Conservation (phyloP, 345 rosid species). For the Pelargonium nanum region DNA sequence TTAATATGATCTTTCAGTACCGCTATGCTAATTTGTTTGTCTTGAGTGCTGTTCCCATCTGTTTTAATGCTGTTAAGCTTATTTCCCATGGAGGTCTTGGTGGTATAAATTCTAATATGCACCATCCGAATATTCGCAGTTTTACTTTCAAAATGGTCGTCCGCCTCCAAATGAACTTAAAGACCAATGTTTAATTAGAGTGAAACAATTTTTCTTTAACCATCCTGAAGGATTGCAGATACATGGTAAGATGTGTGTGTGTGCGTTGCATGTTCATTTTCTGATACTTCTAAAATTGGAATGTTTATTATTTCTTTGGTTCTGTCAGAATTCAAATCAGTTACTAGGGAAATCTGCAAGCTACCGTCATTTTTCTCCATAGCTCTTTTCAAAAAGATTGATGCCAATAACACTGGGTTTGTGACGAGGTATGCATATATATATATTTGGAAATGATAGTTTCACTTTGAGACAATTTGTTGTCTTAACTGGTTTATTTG, state of each 20-base stretch:
- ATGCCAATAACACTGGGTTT: constrained; percentile 36
- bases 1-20: not conserved
- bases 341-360: constrained; percentile 72
- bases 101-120: constrained; percentile 1
- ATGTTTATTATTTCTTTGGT: constrained; percentile 14
- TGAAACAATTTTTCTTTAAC: constrained; percentile 41
- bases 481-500: no score
- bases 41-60: not conserved
- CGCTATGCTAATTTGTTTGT: not conserved
- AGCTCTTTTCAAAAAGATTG: constrained; percentile 60
- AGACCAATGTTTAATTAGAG: constrained; percentile 50
- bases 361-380: constrained; percentile 76
- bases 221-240: constrained; percentile 48
- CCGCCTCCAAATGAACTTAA: constrained; percentile 62
- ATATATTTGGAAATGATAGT: not conserved
- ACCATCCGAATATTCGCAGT: constrained; percentile 35
- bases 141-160: constrained; percentile 75
- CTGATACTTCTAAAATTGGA: constrained; percentile 2
- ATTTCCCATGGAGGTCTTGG: not conserved
- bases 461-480: no score
- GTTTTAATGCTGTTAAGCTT: not conserved
- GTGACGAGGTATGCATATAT: constrained; percentile 54
- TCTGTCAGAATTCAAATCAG: constrained; percentile 61
- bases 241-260: constrained; percentile 40
- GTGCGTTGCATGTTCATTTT: constrained; percentile 2